Conservation (phyloP, 768 basidiomycete genomes). For the Lactifluus subvellereus region DNA sequence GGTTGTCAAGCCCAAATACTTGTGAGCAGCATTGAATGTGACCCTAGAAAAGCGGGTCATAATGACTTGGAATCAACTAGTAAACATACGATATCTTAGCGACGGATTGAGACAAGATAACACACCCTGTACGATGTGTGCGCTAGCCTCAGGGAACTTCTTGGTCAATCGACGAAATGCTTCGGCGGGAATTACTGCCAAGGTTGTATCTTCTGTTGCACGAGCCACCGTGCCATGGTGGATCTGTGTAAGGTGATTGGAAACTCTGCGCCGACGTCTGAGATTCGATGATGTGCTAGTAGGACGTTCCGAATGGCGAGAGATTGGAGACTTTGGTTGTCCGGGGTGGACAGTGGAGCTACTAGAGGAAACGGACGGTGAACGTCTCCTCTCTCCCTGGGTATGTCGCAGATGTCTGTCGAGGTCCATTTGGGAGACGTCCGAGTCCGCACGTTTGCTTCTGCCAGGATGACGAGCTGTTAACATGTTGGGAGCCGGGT, state of each 20-base stretch:
- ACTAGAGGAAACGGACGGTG: constrained; percentile 58
- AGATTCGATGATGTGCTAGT: constrained; percentile 13
- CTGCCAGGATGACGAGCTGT: constrained; percentile 23
- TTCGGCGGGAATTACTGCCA: constrained; percentile 98
- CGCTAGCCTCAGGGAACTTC: constrained; percentile 95
- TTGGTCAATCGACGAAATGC: constrained; percentile 92
- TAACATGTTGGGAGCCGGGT: constrained; percentile 12
- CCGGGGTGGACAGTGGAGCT: constrained; percentile 60
- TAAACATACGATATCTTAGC: constrained; percentile 6
- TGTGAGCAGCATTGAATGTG: constrained; percentile 96
- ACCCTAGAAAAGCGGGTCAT: constrained; percentile 94
- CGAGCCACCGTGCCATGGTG: constrained; percentile 82
- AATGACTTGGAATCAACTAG: constrained; percentile 50
- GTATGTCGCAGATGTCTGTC: constrained; percentile 26
- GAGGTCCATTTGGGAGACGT: constrained; percentile 58
- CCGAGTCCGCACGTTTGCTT: constrained; percentile 47
- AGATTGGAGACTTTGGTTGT: constrained; percentile 30
- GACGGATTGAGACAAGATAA: not conserved
- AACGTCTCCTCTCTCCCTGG: constrained; percentile 35
- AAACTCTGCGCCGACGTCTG: constrained; percentile 4
- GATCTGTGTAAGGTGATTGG: constrained; percentile 30
- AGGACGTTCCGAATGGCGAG: constrained; percentile 15
- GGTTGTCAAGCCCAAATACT: constrained; percentile 89
- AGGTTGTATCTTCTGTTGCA: constrained; percentile 87
- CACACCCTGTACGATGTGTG: constrained; percentile 89